Conservation (phyloP, 2,329 filamentous ascomycete genomes). For the Oidium heveae region DNA sequence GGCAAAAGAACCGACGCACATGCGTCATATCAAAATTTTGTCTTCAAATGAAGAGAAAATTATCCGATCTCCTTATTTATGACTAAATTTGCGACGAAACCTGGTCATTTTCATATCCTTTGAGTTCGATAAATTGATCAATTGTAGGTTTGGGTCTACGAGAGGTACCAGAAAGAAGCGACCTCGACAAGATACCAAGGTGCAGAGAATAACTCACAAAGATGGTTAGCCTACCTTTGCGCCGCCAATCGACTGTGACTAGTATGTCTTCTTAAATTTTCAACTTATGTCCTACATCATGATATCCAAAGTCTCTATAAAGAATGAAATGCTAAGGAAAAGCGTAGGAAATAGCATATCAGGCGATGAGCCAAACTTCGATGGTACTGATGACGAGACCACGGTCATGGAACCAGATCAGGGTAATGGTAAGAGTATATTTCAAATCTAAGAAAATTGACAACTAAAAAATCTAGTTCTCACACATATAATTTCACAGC, state of each 20-base stretch:
- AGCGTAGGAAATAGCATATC: constrained; percentile 18
- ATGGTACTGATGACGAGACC: constrained; percentile 41
- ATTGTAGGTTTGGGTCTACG: too few relatives aligned
- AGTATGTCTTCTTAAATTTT: constrained; percentile 14
- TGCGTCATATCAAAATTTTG: too few relatives aligned
- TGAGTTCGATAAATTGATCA: too few relatives aligned
- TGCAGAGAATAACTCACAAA: background rate
- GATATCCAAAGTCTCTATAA: background rate
- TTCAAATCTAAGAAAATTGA: background rate
- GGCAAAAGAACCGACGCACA: too few relatives aligned
- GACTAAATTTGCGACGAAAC: too few relatives aligned
- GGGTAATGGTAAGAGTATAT: constrained; percentile 50
- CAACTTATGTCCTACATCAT: constrained; percentile 2
- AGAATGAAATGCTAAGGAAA: background rate
- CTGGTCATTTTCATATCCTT: too few relatives aligned
- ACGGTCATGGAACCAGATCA: constrained; percentile 73
- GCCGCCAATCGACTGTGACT: constrained; percentile 21
- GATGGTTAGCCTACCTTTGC: constrained; percentile 12
- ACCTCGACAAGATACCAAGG: too few relatives aligned
- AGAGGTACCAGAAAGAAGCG: too few relatives aligned
- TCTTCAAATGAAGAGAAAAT: too few relatives aligned
- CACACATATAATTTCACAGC: constrained; percentile 87
- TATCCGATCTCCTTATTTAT: too few relatives aligned
- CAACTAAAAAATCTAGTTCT: constrained; percentile 37
- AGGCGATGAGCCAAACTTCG: constrained; percentile 12